Percentiles rank a stretch among this genome's conserved stretches.
Conservation (phyloP, 2,329 filamentous ascomycete genomes). For the Diaporthe aspalathi region DNA sequence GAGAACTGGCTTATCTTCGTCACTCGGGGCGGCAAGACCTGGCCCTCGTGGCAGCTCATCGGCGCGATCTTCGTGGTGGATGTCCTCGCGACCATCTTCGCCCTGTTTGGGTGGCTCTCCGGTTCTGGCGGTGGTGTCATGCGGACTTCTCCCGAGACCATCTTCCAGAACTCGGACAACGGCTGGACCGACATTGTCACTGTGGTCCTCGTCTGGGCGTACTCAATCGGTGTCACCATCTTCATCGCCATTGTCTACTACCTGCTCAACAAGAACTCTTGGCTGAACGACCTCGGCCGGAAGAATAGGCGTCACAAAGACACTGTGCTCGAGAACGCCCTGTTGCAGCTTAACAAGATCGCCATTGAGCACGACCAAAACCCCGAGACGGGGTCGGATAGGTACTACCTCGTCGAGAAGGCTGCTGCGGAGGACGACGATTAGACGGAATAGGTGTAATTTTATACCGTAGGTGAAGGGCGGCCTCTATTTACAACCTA, state of each 20-base stretch:
- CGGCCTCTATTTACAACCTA: background rate
- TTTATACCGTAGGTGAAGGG: background rate
- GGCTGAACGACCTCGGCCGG: conserved; percentile 72
- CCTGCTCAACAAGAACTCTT: conserved; percentile 68
- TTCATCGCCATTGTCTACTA: conserved; percentile 75
- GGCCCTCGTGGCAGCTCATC: conserved; percentile 80
- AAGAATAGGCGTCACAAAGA: conserved; percentile 71
- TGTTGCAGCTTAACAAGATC: conserved; percentile 72
- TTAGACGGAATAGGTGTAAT: conserved; percentile 6
- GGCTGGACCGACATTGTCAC: conserved; percentile 66
- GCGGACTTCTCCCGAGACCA: conserved; percentile 41
- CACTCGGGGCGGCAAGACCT: conserved; percentile 77
- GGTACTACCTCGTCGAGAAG: conserved; percentile 39
- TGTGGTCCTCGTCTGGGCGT: conserved; percentile 73
- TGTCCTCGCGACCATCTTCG: conserved; percentile 78
- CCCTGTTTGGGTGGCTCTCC: conserved; percentile 77
- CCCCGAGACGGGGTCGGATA: conserved; percentile 30
- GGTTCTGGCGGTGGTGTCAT: conserved; percentile 47
- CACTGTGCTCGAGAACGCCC: conserved; percentile 74
- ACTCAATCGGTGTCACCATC: conserved; percentile 74
- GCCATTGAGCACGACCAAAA: conserved; percentile 69
- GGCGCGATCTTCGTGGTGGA: conserved; percentile 79
- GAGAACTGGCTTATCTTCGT: conserved; percentile 86
- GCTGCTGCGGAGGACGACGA: conserved; percentile 39
- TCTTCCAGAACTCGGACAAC: conserved; percentile 51